Base-by-base conservation (phyloP, 345 rosid species). In the rapeseed (Brassica napus) region DNA sequence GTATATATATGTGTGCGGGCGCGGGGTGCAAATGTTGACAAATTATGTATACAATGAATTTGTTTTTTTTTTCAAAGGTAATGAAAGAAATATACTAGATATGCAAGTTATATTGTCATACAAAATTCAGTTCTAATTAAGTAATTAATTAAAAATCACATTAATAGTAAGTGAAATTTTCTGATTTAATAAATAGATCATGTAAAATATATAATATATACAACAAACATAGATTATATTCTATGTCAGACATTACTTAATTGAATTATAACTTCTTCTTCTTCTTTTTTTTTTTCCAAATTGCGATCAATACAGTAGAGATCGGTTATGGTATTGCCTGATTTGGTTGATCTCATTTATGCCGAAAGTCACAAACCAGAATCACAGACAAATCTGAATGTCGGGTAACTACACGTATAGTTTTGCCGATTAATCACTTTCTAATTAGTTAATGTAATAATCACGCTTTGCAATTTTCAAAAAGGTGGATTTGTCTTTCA, bases 331-430 rank as follows among this genome's bases (percentile, higher is more conserved):
- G 61, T 18, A 66, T 37, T 65, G 14, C 16, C 16, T 28, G 76
- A 9, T 73, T 44, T 14, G 76, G 76, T 28, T 5, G 30, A 58
- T 58, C 23, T 73, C 59, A 16, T 47, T 47, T 23, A n/a, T 37
- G 57, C 34, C 75, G 47, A 59, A 72, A 72, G 37, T 72, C 57
- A 49, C 72, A 47, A 21, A 68, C 72, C 59, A 68, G 71, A 47
- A 68, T 68, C 72, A 26, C 59, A 3, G 75, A 24, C 2, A 60
- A 59, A 60, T 72, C 67, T 59, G 57, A 72, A 72, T 70, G 74
- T 70, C 49, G 59, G 18, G 35, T 47, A 32, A 70, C 64, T 55
- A 11, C 64, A 55, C 32, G 65, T 59, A 58, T 58, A 57, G 32
- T 24, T 42, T 59, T 32, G 54, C 71, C 35, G 71, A 74, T 74